phyloP scores from a whole-genome alignment of 441 rosid species.

The Croton setiger region DNA sequence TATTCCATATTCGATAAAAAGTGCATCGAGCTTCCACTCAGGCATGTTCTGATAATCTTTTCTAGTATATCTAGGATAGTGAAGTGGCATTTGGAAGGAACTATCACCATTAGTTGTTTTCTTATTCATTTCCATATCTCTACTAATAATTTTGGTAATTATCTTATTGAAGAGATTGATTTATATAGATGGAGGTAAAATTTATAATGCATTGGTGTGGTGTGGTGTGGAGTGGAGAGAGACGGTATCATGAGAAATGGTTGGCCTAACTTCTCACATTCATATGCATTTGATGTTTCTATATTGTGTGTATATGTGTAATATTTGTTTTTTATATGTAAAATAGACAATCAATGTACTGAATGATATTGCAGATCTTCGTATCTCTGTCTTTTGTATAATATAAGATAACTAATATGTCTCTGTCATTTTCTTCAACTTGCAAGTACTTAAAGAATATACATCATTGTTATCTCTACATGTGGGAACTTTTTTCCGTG shows the following conservation, averaged over 20 bases:
- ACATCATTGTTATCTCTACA: too few relatives aligned
- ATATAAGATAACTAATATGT: too few relatives aligned
- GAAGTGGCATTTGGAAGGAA: conserved; percentile 52
- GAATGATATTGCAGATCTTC: too few relatives aligned
- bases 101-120: neutral
- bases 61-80: conserved; percentile 31
- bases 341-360: too few relatives aligned
- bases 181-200: neutral
- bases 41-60: conserved; percentile 33
- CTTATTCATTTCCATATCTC: conserved; percentile 19
- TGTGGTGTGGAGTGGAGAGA: neutral
- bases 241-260: conserved; percentile 8
- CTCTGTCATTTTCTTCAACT: too few relatives aligned
- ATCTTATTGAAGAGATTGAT: neutral
- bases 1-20: conserved; percentile 33
- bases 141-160: neutral
- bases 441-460: too few relatives aligned
- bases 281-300: neutral
- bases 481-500: too few relatives aligned
- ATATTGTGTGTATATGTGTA: neutral
- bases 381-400: too few relatives aligned
- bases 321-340: too few relatives aligned
- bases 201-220: too few relatives aligned
- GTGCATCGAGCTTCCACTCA: conserved; percentile 30
- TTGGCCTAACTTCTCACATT: conserved; percentile 9